Evolutionary conservation across 2,329 filamentous ascomycete genomes (phyloP), one percentile per base, ranked within the genome.

Genomic region (Penicillium sp.): DNA sequence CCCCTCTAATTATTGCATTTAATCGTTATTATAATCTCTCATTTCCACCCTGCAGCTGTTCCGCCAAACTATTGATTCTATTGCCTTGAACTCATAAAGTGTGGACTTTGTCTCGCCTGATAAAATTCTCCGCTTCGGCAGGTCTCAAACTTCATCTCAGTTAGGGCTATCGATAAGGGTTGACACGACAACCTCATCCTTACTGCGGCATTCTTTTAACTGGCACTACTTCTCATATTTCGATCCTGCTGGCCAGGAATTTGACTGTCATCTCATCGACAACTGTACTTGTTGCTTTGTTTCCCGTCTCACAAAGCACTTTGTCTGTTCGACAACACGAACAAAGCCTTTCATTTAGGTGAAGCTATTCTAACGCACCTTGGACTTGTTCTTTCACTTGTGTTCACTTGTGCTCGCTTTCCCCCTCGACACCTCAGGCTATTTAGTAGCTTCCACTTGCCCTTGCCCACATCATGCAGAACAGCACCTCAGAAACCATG

Each of bases 131-230:
- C 63, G 59, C 53, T 50, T 62, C 59, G 53, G 56, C 63, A 64
- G 61, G 64, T 67, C 57, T 67, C 65, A 66, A 47, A 50, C 37
- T 55, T 35, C 35, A 50, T 58, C 50, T 43, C 63, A 62, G 63
- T 67, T 66, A 67, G 65, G 65, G 65, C 64, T 67, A 67, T 66
- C 65, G 67, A 68, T 68, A 68, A 68, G 56, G 62, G 69, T 73
- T 72, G 69, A 73, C 71, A 69, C 69, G 70, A 72, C 70, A 72
- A 73, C 71, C 67, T 66, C 62, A 72, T 72, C 67, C 67, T 70
- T 67, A 60, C 63, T 55, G 63, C 64, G 61, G 62, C 68, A 70
- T 72, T 72, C 67, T 69, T 57, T 57, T 48, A 33, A 50, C 27
- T 27, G 37, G 29, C 54, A 61, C 60, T 57, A 56, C 60, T 62